Conservation (phyloP, 768 basidiomycete species). For the Galerina sulciceps region DNA sequence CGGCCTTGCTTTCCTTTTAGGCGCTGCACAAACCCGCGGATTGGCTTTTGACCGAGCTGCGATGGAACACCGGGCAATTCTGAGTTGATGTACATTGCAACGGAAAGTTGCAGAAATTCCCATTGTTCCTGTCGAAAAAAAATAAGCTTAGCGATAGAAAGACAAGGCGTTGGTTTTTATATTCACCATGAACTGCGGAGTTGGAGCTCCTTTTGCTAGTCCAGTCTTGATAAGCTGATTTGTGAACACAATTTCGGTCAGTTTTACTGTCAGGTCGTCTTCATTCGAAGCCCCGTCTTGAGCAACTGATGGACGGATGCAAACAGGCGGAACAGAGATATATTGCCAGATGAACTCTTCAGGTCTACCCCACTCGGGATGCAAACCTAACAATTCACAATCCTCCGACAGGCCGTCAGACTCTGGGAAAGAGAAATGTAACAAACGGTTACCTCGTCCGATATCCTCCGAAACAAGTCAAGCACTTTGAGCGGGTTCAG, state of each 20-base stretch:
- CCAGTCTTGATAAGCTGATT: slow-evolving; percentile 93
- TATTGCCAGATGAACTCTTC: slow-evolving; percentile 99
- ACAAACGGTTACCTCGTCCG: slow-evolving; percentile 71
- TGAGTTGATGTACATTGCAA: slow-evolving; percentile 98
- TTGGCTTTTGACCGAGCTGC: slow-evolving; percentile 89
- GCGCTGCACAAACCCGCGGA: slow-evolving; percentile 96
- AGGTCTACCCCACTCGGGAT: slow-evolving; percentile 87
- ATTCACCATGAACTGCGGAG: slow-evolving; percentile 84
- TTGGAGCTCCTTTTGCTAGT: slow-evolving; percentile 85
- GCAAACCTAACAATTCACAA: slow-evolving; percentile 90
- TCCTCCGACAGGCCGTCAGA: slow-evolving; percentile 56
- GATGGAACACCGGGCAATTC: slow-evolving; percentile 93
- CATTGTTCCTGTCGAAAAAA: slow-evolving; percentile 79
- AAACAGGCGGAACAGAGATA: slow-evolving; percentile 96
- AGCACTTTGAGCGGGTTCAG: slow-evolving; percentile 93
- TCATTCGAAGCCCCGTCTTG: slow-evolving; percentile 99
- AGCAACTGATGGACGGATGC: slow-evolving; percentile 95
- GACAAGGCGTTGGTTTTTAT: background rate
- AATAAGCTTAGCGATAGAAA: background rate
- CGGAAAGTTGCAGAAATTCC: slow-evolving; percentile 94
- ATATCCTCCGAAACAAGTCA: slow-evolving; percentile 90
- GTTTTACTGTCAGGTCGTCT: slow-evolving; percentile 96
- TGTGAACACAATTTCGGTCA: slow-evolving; percentile 94
- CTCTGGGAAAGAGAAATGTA: background rate
- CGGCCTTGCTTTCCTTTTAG: slow-evolving; percentile 99